Evolutionary conservation across 2,329 filamentous ascomycete genomes (phyloP), one percentile per base, ranked within the genome.

Genomic region (Talaromyces albobiverticillius): DNA sequence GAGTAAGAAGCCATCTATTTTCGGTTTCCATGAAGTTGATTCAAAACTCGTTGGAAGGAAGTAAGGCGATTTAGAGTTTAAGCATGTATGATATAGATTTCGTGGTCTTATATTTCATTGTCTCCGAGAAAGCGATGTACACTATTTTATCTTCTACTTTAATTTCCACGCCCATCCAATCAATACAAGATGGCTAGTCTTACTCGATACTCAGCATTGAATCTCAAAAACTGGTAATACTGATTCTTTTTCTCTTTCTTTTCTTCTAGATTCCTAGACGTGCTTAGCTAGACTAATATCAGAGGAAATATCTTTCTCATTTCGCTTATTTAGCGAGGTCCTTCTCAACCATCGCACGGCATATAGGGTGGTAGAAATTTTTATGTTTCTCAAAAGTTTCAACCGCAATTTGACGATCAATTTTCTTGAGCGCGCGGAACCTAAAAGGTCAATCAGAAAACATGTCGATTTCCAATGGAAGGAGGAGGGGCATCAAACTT

Each of bases 341-440:
- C 79, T 95, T 96, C 74, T 90, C 88, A 2, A 95, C 85, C 84
- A 95, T 88, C 7, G 79, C 83, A 57, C 84, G 83, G 70, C 92
- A 96, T 63, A 97, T 96, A 2, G 94, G 94, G 68, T 97, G 93
- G 69, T 97, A 99, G 67, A 97, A 97, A 59, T 91, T 86, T 72
- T 82, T 88, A 70, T 96, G 87, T 80, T 87, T 88, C 74, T 88
- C 82, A 73, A 96, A 96, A 0, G 92, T 95, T 68, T 84, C 78
- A 51, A 93, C 72, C 0, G 94, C 93, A 64, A 95, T 72, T 23
- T 84, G 76, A 45, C 83, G 78, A 73, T 96, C 87, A 36, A 89
- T 83, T 69, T 85, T 84, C 65, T 87, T 86, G 61, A 99, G 75
- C 47, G 83, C 81, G 57, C 87, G 82, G 75, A 87, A 78, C 58